A percentile compares a stretch with the other conserved stretches of the same genome.
These are phyloP conservation scores for Aspergillus hortae DNA, from an alignment of 2,329 filamentous ascomycete species.

Conservation along the genomic window DNA sequence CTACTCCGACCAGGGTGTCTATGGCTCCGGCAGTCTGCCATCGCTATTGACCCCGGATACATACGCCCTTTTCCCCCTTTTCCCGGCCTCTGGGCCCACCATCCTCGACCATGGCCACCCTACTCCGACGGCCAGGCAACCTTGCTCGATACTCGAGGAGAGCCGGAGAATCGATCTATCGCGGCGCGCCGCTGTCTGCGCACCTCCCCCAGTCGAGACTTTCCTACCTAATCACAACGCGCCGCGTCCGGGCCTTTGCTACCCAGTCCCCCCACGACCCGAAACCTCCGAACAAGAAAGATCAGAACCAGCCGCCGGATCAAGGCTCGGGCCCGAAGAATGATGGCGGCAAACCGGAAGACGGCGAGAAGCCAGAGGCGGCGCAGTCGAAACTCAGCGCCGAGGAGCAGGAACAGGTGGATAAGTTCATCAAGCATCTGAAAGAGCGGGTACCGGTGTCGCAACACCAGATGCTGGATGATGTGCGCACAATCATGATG, in stretches of 20 bases:
- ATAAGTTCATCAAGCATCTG: slow-evolving; percentile 54
- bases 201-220: slow-evolving; percentile 37
- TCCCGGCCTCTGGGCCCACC: slow-evolving; percentile 27
- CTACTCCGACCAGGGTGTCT: slow-evolving; percentile 13
- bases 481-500: slow-evolving; percentile 61
- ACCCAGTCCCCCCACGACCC: slow-evolving; percentile 44
- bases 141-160: slow-evolving; percentile 61
- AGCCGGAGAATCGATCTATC: slow-evolving; percentile 51
- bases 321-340: slow-evolving; percentile 28
- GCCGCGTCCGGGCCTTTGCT: slow-evolving; percentile 38
- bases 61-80: slow-evolving; percentile 7
- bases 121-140: slow-evolving; percentile 64
- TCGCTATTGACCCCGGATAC: slow-evolving; percentile 17
- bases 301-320: slow-evolving; percentile 30
- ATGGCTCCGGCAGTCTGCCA: slow-evolving; percentile 25
- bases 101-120: slow-evolving; percentile 59
- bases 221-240: slow-evolving; percentile 33
- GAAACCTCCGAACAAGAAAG: slow-evolving; percentile 39
- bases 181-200: slow-evolving; percentile 45
- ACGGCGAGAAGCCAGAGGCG: slow-evolving; percentile 35
- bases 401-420: slow-evolving; percentile 57
- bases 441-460: slow-evolving; percentile 58
- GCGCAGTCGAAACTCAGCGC: slow-evolving; percentile 47
- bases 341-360: slow-evolving; percentile 41
- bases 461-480: slow-evolving; percentile 59